These are phyloP conservation scores for Aurinia saxatilis DNA, from an alignment of 345 rosid genomes.

Conservation along the genomic window DNA sequence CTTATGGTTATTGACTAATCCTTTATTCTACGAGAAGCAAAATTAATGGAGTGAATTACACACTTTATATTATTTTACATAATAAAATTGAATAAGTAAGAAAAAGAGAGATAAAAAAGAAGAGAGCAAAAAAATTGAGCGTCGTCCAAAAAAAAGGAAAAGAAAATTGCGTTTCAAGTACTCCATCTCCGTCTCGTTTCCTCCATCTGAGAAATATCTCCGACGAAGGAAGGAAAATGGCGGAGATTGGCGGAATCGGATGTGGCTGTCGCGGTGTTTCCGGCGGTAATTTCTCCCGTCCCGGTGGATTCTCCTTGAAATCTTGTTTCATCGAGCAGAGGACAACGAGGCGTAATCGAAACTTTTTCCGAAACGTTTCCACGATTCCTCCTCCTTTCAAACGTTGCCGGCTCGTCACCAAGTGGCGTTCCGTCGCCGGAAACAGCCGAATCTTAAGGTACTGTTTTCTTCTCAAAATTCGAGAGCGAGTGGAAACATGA, in stretches of 20 bases:
- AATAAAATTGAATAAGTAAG: too few relatives aligned
- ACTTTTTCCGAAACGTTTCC: conserved; percentile 41
- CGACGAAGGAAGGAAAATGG: conserved; percentile 39
- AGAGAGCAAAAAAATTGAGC: neutral
- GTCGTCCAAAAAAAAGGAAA: neutral
- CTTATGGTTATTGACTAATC: neutral
- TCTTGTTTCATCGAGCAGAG: conserved; percentile 29
- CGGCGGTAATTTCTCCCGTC: conserved; percentile 25
- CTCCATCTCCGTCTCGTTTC: conserved; percentile 36
- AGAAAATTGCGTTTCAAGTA: conserved; percentile 9
- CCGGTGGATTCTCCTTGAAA: conserved; percentile 29
- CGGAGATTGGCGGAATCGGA: conserved; percentile 35
- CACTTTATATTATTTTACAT: neutral
- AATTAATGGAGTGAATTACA: neutral
- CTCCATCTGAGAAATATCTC: conserved; percentile 33
- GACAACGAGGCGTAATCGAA: conserved; percentile 27
- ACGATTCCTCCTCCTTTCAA: conserved; percentile 35
- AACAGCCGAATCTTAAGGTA: conserved; percentile 49
- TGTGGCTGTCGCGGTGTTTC: conserved; percentile 36
- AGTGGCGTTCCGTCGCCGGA: conserved; percentile 32
- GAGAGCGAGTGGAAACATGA: conserved; percentile 2
- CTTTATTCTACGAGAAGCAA: neutral
- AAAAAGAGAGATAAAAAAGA: neutral
- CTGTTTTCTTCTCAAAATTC: neutral
- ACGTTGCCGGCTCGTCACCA: conserved; percentile 29